Base-by-base conservation (phyloP, 2,329 filamentous ascomycete genomes). In the Simplicillium aogashimaense region DNA sequence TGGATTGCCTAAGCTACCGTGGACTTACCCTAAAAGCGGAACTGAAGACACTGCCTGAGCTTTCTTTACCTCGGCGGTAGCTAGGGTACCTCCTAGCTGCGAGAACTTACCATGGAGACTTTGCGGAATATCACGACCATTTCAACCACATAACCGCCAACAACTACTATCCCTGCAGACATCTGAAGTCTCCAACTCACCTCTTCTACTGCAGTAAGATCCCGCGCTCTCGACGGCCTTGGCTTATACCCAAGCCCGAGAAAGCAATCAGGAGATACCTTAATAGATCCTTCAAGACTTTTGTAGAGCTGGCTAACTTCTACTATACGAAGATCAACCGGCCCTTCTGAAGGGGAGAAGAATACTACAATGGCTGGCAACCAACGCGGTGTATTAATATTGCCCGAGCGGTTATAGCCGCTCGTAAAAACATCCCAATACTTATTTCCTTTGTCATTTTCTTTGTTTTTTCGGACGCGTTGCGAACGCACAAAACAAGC, bases 41-140 rank as follows among this genome's bases (percentile, higher is more conserved):
- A 25, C 16, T 38, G 11, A 42, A 37, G 16, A 28, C 15, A 11
- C 20, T 13, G 12, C 34, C 34, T 7, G 25, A 37, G 34, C 34
- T 41, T 6, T 30, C 20, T 8, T 32, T 42, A 15, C 28, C 25
- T 25, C 17, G 40, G 34, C 36, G 30, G 32, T 18, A 29, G 20
- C 40, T 42, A 29, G 30, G 32, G 12, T 28, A 39, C 18, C 32
- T 42, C n/a, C 36, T 42, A 18, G 40, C 36, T 16, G 25, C 33
- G 35, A 35, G 29, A 37, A 38, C 28, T 18, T 18, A 39, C 39
- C 37, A 44, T 33, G 39, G 42, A 35, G 42, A 44, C 39, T 44
- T 44, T 17, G 39, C 43, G 13, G 33, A 39, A 9, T 43, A 43
- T 15, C 31, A 43, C 35, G 38, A 40, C 28, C 30, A 38, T 7